Base-by-base conservation (phyloP, 805 yeast genomes). In the Candida wancherniae region DNA sequence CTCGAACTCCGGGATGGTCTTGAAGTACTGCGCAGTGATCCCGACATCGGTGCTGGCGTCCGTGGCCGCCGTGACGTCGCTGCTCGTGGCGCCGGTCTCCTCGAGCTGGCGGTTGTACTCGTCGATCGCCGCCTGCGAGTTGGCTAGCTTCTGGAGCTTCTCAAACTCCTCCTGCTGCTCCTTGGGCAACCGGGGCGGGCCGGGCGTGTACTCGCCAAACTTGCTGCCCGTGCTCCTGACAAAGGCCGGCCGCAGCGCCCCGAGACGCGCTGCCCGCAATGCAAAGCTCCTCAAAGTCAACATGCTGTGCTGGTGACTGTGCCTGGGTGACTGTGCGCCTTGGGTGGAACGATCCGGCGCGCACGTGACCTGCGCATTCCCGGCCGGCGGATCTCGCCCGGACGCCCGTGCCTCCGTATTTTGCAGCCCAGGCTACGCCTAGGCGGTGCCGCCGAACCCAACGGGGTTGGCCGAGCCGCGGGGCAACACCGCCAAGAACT, bases 91-190 rank as follows among this genome's bases (percentile, higher is more conserved):
- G 4, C 36, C 34, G 12, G 37, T 32, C n/a, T 54, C 58, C 19
- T 51, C 50, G 14, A 70, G 48, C 24, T 66, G 59, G 13, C 63
- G 61, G 46, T 84, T 84, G 51, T 78, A 82, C 34, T 78, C 85
- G 27, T 82, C 88, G 15, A 84, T 80, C 1, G 85, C 83, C 3
- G 77, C 75, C 57, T 83, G 88, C 0, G 88, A 73, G 48, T 71
- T 76, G 3, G 97, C 97, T 28, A 79, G 69, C 50, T 72, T 77
- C 49, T 87, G 94, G 23, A 90, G 73, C 24, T 73, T 69, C 53
- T 92, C 98, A 57, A 92, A 90, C 60, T 92, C 98, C 46, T 80
- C 87, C 56, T 85, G 95, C 31, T 84, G 84, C 42, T 82, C 80
- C 34, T 77, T 73, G 12, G 85, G 80, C n/a, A 85, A 66, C 37